Evolutionary conservation across 352 stramenopile species (phyloP).

Genomic region (Pythium brachiatum): DNA sequence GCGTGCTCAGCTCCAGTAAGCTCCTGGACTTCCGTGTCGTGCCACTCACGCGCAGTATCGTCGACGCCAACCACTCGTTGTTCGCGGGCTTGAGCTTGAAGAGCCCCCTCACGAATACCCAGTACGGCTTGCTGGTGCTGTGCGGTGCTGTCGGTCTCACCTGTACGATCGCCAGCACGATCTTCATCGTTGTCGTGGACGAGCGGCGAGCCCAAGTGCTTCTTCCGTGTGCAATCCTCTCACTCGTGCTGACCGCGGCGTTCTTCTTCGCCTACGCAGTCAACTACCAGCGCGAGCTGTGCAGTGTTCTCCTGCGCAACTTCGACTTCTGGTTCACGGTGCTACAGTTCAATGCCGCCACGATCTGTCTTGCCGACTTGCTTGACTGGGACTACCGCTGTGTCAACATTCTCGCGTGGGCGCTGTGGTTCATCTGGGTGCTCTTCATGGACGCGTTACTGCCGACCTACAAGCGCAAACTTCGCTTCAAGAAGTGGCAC

Average conservation of each 20-base stretch:
- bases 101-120: neutral
- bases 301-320: constrained; percentile 11
- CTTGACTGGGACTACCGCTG: constrained; percentile 21
- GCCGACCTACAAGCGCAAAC: constrained; percentile 13
- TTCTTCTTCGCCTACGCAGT: constrained; percentile 12
- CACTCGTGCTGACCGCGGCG: neutral
- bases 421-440: constrained; percentile 17
- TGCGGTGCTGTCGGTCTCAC: constrained; percentile 10
- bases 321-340: constrained; percentile 25
- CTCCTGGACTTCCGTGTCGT: constrained; percentile 15
- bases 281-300: constrained; percentile 17
- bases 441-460: constrained; percentile 18
- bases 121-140: constrained; percentile 5
- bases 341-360: constrained; percentile 16
- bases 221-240: neutral
- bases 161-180: neutral
- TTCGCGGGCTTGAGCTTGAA: constrained; percentile 1
- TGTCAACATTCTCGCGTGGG: constrained; percentile 16
- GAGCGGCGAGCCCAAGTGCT: neutral
- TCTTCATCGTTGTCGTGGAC: constrained; percentile 6
- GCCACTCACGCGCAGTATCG: constrained; percentile 6
- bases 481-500: constrained; percentile 21
- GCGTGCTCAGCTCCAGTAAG: neutral
- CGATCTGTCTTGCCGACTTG: constrained; percentile 19
- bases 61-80: constrained; percentile 10